phyloP scores from a whole-genome alignment of 192 early-diverging fungal genomes.

The Lobosporangium transversale region DNA sequence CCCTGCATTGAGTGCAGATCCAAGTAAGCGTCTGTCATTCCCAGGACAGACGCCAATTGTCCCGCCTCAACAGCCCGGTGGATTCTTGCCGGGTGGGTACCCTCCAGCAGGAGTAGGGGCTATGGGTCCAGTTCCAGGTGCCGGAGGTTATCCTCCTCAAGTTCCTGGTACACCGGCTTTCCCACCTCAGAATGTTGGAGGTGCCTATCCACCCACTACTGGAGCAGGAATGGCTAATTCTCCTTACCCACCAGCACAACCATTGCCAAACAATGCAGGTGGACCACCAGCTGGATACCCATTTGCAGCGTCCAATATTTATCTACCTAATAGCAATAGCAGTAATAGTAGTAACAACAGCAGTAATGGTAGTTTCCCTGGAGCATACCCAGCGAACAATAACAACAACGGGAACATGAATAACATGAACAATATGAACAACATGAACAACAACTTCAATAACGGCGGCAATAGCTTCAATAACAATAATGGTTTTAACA shows the following conservation, averaged over 20 bases:
- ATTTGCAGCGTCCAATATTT: constrained; percentile 17
- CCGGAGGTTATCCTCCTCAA: constrained; percentile 22
- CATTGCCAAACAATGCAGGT: constrained; percentile 25
- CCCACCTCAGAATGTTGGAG: constrained; percentile 13
- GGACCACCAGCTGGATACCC: constrained; percentile 40
- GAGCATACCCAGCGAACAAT: constrained; percentile 1
- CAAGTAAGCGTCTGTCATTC: constrained; percentile 36
- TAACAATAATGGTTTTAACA: constrained; percentile 16
- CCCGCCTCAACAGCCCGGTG: constrained; percentile 5
- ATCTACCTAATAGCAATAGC: constrained; percentile 29
- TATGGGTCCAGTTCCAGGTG: background rate
- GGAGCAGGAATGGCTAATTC: constrained; percentile 5
- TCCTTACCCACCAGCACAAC: constrained; percentile 22
- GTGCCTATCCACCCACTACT: constrained; percentile 9
- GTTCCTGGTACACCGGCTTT: constrained; percentile 11
- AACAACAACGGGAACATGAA: constrained; percentile 33
- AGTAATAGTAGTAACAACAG: constrained; percentile 3
- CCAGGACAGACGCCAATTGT: constrained; percentile 19
- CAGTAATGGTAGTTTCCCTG: constrained; percentile 1
- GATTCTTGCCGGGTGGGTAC: constrained; percentile 31
- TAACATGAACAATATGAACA: constrained; percentile 27
- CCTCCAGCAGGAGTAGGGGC: constrained; percentile 8
- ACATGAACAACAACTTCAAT: constrained; percentile 16
- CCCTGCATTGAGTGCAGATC: constrained; percentile 23
- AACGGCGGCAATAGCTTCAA: constrained; percentile 15